Evolutionary conservation across 2,329 filamentous ascomycete species (phyloP), one percentile per base, ranked within the genome.

Genomic region (Ascochyta clinopodiicola): DNA sequence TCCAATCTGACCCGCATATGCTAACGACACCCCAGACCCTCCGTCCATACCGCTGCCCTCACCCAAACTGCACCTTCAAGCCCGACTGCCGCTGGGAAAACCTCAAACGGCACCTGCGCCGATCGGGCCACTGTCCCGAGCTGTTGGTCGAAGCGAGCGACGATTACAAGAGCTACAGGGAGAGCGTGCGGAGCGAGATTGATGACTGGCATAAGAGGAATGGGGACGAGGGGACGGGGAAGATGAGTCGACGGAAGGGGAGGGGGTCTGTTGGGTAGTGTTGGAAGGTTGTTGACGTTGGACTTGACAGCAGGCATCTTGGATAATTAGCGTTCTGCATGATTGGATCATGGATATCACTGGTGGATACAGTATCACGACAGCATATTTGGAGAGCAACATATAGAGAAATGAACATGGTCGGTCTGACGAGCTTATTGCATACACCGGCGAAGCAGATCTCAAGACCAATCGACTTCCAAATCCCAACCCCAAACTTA

Each of bases 21-120:
- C 25, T 48, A 29, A 35, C 24, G 2, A 36, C n/a, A 32, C 15
- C 15, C 21, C 37, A 74, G 70, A 73, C 69, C 6, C 70, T 74
- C 0, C 69, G 73, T 7, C 71, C 72, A 0, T 77, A 74, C 57
- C 64, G 67, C 38, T 77, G 74, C 35, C 72, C 68, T 1, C 72
- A 76, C n/a, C 46, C 56, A 15, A 70, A 70, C 37, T 77, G 74
- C 64, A 71, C 69, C 1, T 75, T 73, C 60, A 73, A 75, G 45
- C 71, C 72, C 22, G 73, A 75, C 52, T 74, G 73, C 38, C 70
- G 74, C 25, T 77, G 74, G 74, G 73, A 75, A 44, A 74, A 75
- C 38, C 66, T 76, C 3, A 75, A 76, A 52, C 70, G 74, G 7
- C 74, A 77, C 52, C 66, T 77, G 15, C 67, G 73, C 34, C 69